Evolutionary conservation across 441 rosid genomes (phyloP), one percentile per base, ranked within the genome.

Genomic region (Omphalea diandra): DNA sequence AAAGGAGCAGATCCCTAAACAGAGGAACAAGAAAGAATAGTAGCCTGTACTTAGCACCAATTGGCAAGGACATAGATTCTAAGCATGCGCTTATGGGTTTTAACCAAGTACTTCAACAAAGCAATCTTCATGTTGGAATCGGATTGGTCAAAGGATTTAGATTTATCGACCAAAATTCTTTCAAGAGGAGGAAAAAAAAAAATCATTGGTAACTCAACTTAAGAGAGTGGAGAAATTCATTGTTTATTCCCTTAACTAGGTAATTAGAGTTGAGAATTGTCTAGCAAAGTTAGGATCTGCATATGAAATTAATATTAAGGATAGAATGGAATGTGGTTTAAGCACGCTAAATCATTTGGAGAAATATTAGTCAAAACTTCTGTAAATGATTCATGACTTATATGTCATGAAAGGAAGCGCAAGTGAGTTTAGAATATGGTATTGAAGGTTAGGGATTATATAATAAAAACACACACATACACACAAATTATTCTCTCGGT

Each of bases 1-100:
- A n/a, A n/a, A n/a, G n/a, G n/a, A n/a, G n/a, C n/a, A n/a, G n/a
- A n/a, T n/a, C n/a, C n/a, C n/a, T n/a, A n/a, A n/a, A n/a, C n/a
- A n/a, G n/a, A n/a, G n/a, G n/a, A n/a, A n/a, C n/a, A n/a, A n/a
- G n/a, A n/a, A n/a, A n/a, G n/a, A n/a, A n/a, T n/a, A n/a, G n/a
- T n/a, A n/a, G 91, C 99, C 97, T 93, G 98, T n/a, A n/a, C n/a
- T 77, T 91, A 91, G 79, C 98, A 93, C 98, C 99, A 93, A 76
- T 96, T 93, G 38, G 98, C 90, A 14, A 93, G 91, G 46, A 93
- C 97, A 81, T 87, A 86, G 73, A 93, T 98, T 14, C 98, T 77
- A 36, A 96, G 97, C 96, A 93, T 83, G 61, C 99, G 97, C 73
- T 96, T 98, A 74, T 88, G 96, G 57, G 97, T 93, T 81, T 83